Conservation (phyloP, 2,329 filamentous ascomycete genomes). For the Camptophora hylomeconis region DNA sequence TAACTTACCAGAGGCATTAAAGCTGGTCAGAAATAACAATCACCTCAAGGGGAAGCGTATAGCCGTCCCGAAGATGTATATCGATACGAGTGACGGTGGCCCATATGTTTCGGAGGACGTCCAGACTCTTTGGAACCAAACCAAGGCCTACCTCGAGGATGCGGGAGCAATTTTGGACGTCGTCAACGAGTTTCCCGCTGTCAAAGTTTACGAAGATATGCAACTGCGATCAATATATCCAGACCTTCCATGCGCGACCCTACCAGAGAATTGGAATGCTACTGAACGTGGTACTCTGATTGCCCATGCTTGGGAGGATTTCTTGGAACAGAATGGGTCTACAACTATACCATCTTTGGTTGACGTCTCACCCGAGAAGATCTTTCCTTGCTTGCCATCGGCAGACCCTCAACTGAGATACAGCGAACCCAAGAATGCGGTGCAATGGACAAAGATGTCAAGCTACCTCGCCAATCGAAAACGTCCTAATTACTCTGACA, state of each 20-base stretch:
- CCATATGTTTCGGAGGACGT: slow-evolving; percentile 7
- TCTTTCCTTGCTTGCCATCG: slow-evolving; percentile 22
- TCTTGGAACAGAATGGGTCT: slow-evolving; percentile 32
- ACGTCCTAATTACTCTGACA: neutral
- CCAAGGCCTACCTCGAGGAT: slow-evolving; percentile 18
- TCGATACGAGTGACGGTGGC: slow-evolving; percentile 2
- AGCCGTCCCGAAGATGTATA: slow-evolving; percentile 25
- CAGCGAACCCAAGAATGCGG: slow-evolving; percentile 8
- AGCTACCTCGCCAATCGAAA: slow-evolving; percentile 2
- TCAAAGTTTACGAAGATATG: slow-evolving; percentile 22
- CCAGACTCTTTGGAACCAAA: slow-evolving; percentile 20
- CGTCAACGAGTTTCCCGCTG: slow-evolving; percentile 20
- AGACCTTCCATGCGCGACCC: slow-evolving; percentile 6
- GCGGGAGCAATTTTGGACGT: slow-evolving; percentile 23
- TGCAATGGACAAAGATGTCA: slow-evolving; percentile 8
- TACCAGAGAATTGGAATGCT: slow-evolving; percentile 33
- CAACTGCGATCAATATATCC: too few species aligned
- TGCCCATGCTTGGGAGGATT: slow-evolving; percentile 40
- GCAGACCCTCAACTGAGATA: slow-evolving; percentile 8
- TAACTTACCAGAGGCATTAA: slow-evolving; percentile 23
- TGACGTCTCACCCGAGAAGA: slow-evolving; percentile 29
- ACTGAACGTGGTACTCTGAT: slow-evolving; percentile 37
- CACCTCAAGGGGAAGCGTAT: slow-evolving; percentile 18
- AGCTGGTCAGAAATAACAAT: slow-evolving; percentile 18
- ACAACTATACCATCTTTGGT: slow-evolving; percentile 25